These are phyloP conservation scores for Diaporthe batatas DNA, from an alignment of 2,329 filamentous ascomycete species.

Conservation along the genomic window DNA sequence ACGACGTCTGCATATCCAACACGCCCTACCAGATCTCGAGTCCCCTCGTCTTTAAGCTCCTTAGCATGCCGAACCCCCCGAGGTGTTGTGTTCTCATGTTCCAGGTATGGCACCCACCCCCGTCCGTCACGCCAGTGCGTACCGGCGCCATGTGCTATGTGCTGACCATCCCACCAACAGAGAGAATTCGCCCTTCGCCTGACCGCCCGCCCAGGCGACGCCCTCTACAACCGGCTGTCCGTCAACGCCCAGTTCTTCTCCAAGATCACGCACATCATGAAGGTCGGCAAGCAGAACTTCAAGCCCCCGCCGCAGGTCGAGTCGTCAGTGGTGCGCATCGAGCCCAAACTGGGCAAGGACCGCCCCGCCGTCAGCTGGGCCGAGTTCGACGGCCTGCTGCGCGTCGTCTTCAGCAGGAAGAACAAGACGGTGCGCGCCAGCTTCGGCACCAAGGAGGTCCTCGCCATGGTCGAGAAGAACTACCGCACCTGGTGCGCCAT, in stretches of 20 bases:
- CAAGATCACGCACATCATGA: slow-evolving; percentile 80
- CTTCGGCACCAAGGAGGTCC: slow-evolving; percentile 84
- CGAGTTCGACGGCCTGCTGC: slow-evolving; percentile 92
- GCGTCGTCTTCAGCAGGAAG: slow-evolving; percentile 85
- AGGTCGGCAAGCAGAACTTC: slow-evolving; percentile 97
- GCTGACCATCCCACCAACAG: slow-evolving; percentile 75
- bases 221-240: slow-evolving; percentile 89
- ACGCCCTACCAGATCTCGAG: slow-evolving; percentile 78
- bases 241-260: slow-evolving; percentile 95
- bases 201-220: slow-evolving; percentile 88
- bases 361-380: slow-evolving; percentile 91
- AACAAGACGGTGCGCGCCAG: slow-evolving; percentile 90
- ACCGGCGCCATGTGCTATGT: slow-evolving; percentile 69
- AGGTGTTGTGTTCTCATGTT: slow-evolving; percentile 93
- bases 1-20: slow-evolving; percentile 86
- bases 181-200: slow-evolving; percentile 93
- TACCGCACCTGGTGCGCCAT: slow-evolving; percentile 92
- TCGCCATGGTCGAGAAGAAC: slow-evolving; percentile 87
- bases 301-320: slow-evolving; percentile 94
- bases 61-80: slow-evolving; percentile 85
- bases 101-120: slow-evolving; percentile 62
- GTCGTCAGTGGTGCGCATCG: slow-evolving; percentile 88
- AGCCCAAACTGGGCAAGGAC: slow-evolving; percentile 82
- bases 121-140: too few species aligned
- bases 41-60: slow-evolving; percentile 88